These are phyloP conservation scores for Metroxylon sagu DNA, from an alignment of 176 grass and related monocot species.

Conservation along the genomic window DNA sequence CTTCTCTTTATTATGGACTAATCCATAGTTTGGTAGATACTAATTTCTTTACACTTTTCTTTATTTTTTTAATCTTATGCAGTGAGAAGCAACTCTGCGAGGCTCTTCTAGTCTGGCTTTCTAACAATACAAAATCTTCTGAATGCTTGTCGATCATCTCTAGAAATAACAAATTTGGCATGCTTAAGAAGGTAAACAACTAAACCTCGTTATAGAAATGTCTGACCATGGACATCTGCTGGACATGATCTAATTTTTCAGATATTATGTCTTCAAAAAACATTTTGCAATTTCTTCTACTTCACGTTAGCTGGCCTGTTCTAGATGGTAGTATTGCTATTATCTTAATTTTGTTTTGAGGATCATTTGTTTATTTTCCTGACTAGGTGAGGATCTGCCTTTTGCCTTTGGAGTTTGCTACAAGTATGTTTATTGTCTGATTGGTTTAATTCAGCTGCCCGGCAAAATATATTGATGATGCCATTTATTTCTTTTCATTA, in stretches of 20 bases:
- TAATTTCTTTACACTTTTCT: too few relatives aligned
- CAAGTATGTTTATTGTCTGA: constrained; percentile 22
- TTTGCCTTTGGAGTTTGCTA: constrained; percentile 47
- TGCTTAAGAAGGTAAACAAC: constrained; percentile 46
- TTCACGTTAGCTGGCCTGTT: too few relatives aligned
- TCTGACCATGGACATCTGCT: too few relatives aligned
- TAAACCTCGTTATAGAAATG: too few relatives aligned
- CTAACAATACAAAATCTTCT: constrained; percentile 14
- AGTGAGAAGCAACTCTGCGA: constrained; percentile 68
- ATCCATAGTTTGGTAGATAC: too few relatives aligned
- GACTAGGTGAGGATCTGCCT: constrained; percentile 48
- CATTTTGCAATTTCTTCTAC: too few relatives aligned
- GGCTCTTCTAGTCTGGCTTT: constrained; percentile 45
- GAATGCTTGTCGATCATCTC: constrained; percentile 7
- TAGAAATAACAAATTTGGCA: constrained; percentile 19
- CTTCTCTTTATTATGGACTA: background rate
- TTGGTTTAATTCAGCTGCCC: too few relatives aligned
- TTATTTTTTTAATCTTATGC: background rate
- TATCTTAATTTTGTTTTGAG: constrained; percentile 1
- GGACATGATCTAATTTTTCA: too few relatives aligned
- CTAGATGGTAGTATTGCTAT: too few relatives aligned
- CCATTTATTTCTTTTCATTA: background rate
- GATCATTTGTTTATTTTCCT: background rate
- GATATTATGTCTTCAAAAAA: too few relatives aligned
- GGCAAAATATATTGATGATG: too few relatives aligned